Evolutionary conservation across 768 basidiomycete genomes (phyloP).

Genomic region (Lanmaoa rubissima): DNA sequence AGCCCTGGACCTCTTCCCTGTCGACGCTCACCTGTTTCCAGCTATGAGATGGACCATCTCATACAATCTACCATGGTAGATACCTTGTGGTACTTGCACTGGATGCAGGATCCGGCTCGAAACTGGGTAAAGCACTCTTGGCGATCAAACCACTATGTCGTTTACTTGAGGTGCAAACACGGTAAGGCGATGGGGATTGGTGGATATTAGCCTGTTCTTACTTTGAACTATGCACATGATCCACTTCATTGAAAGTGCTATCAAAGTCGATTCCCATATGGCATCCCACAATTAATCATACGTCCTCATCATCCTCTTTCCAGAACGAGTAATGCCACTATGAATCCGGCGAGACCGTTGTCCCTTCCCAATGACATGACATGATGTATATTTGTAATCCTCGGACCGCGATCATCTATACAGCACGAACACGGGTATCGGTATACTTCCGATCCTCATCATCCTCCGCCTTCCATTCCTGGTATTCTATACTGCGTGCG

Average conservation of each 20-base stretch:
- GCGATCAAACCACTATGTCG: too few species aligned
- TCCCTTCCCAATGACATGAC: not conserved
- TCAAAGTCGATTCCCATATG: not conserved
- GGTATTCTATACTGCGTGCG: not conserved
- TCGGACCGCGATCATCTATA: not conserved
- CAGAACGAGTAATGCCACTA: not conserved
- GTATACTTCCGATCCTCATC: not conserved
- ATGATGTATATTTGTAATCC: not conserved
- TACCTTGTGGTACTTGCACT: too few species aligned
- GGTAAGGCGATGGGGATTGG: too few species aligned
- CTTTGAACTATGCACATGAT: too few species aligned
- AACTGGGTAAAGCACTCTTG: too few species aligned
- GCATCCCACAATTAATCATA: not conserved
- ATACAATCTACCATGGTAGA: too few species aligned
- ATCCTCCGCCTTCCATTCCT: constrained; percentile 4
- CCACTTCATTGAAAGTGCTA: too few species aligned
- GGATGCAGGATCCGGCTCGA: too few species aligned
- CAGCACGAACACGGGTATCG: not conserved
- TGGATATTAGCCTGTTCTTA: too few species aligned
- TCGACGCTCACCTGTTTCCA: not conserved
- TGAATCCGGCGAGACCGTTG: not conserved
- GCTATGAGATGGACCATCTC: not conserved
- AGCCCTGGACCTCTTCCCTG: not conserved
- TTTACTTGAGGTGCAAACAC: too few species aligned
- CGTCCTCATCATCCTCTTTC: not conserved